Percentiles rank a stretch among this genome's conserved stretches.
Evolutionary conservation across 169 alveolate genomes (phyloP).

Genomic region (Plasmodium blacklocki): DNA sequence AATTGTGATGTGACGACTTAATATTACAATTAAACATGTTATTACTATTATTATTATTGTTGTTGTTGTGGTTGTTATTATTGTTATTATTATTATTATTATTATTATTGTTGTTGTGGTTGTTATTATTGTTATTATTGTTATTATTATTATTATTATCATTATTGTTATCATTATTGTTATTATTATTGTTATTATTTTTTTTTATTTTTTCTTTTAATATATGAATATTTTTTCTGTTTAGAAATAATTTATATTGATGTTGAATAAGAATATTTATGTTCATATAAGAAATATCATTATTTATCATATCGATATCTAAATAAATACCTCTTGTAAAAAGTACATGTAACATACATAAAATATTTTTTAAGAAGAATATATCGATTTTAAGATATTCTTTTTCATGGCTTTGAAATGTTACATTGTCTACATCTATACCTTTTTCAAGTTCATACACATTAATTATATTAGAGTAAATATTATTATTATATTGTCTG

Average conservation of each 20-base stretch:
- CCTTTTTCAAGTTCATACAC: constrained; percentile 50
- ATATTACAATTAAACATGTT: no score
- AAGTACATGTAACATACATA: constrained; percentile 62
- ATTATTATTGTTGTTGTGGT: not conserved
- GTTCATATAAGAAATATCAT: constrained; percentile 25
- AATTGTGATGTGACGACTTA: no score
- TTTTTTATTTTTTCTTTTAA: not conserved
- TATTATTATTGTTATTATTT: not conserved
- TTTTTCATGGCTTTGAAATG: constrained; percentile 61
- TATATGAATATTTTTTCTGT: not conserved
- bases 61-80: not conserved
- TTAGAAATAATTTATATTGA: constrained; percentile 13
- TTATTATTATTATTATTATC: not conserved
- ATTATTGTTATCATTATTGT: not conserved
- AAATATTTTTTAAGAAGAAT: constrained; percentile 44
- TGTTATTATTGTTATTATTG: not conserved
- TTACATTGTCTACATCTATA: constrained; percentile 51
- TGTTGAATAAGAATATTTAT: constrained; percentile 11
- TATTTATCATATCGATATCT: constrained; percentile 20
- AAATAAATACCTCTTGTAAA: constrained; percentile 18
- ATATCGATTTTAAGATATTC: constrained; percentile 60
- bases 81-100: not conserved
- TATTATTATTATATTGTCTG: not conserved
- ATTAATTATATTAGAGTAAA: constrained; percentile 46
- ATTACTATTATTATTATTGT: not conserved